Evolutionary conservation across 108 stramenopile genomes (phyloP), one percentile per base, ranked within the genome.

Genomic region (Skeletonema grethae): DNA sequence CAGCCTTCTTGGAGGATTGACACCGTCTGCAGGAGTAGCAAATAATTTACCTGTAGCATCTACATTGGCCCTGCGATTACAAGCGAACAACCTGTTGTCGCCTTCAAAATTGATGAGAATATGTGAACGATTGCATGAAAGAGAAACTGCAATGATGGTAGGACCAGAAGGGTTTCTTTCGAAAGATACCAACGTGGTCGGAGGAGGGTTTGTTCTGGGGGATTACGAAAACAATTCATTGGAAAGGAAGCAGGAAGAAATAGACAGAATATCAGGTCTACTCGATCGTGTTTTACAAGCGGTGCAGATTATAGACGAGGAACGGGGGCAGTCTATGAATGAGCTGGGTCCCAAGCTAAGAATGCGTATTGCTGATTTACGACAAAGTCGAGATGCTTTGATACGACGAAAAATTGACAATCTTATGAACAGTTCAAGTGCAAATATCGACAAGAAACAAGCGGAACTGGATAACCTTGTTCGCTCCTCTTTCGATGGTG

Each of bases 61-160:
- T 18, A 73, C 63, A 12, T 59, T 92, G 11, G 87, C 77, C 1
- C 45, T 69, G 30, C 72, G 77, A 10, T 25, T 92, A 24, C 48
- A 65, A 48, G 72, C 84, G 7, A 65, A 70, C 18, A 72, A 83
- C 3, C 45, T 74, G 8, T 67, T 61, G 16, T 73, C 85, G 11
- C 46, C 63, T 11, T 69, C 69, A 10, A 84, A 86, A 58, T 62
- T 88, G 18, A 55, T 72, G 15, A 39, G 61, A 31, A 77, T 88
- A 18, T 73, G 87, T 16, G 85, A 91, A 45, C 67, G 85, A 39
- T 41, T 91, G 38, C 80, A 81, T 58, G 80, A 88, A 32, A 65
- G 82, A 30, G 79, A 76, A 45, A 77, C 71, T 2, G 18, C 32
- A 8, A 74, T 65, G 43, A 55, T 73, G 46, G 59, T 74, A 2